Evolutionary conservation across 371 early-diverging fungal species (phyloP).

Genomic region (Nematocida minor): DNA sequence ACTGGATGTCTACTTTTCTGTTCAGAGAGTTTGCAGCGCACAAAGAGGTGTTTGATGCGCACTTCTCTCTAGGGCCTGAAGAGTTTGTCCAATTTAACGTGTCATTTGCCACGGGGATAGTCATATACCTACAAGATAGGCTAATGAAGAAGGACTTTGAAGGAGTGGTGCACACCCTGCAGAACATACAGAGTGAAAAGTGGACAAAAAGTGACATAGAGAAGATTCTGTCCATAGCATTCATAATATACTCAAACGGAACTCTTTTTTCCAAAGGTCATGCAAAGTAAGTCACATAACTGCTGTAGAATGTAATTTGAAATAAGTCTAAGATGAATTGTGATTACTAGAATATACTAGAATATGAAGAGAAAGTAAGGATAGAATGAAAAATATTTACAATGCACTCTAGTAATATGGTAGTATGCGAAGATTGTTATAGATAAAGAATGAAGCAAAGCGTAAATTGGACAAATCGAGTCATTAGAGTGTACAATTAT

Average conservation of each 20-base stretch:
- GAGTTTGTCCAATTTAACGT: slow-evolving; percentile 31
- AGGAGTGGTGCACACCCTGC: not conserved
- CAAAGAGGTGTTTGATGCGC: slow-evolving; percentile 43
- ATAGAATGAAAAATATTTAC: too few relatives aligned
- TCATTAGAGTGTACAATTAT: too few relatives aligned
- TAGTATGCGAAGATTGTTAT: too few relatives aligned
- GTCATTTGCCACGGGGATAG: not conserved
- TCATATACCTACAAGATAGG: not conserved
- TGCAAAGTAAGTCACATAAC: too few relatives aligned
- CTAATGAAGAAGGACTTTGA: slow-evolving; percentile 19
- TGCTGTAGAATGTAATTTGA: too few relatives aligned
- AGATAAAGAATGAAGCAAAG: too few relatives aligned
- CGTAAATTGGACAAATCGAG: too few relatives aligned
- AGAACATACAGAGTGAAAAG: not conserved
- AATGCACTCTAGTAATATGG: too few relatives aligned
- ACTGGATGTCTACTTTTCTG: slow-evolving; percentile 49
- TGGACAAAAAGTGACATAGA: slow-evolving; percentile 6
- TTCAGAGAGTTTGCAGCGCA: slow-evolving; percentile 34
- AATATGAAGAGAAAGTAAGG: too few relatives aligned
- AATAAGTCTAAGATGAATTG: too few relatives aligned
- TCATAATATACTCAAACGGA: slow-evolving; percentile 22
- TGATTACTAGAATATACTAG: too few relatives aligned
- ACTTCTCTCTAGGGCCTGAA: slow-evolving; percentile 25
- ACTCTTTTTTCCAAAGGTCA: too few relatives aligned
- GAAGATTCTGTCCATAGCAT: slow-evolving; percentile 8